Conservation (phyloP, 208 protist species). For the Crithidia fasciculata region DNA sequence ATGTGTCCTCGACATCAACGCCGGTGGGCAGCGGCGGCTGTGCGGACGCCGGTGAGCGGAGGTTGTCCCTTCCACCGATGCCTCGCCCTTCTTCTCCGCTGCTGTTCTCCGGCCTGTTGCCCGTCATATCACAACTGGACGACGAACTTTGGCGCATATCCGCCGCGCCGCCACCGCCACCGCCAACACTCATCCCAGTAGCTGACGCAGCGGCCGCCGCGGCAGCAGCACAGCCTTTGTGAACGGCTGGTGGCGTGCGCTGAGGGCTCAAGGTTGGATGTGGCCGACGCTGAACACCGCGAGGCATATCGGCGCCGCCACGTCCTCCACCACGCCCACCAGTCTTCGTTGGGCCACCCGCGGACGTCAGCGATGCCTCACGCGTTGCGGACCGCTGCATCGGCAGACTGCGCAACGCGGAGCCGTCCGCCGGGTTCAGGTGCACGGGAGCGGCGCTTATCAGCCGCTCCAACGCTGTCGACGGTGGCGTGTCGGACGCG, state of each 20-base stretch:
- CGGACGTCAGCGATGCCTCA: not conserved
- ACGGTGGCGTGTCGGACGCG: not conserved
- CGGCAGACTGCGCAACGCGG: conserved; percentile 35
- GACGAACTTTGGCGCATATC: conserved; percentile 9
- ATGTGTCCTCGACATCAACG: too few species aligned
- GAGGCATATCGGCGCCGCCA: not conserved
- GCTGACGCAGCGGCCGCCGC: not conserved
- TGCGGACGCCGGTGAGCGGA: not conserved
- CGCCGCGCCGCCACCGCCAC: not conserved
- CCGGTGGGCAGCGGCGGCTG: conserved; percentile 13
- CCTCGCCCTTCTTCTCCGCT: conserved; percentile 21
- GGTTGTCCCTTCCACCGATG: not conserved
- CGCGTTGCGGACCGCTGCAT: not conserved
- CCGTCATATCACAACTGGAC: conserved; percentile 24
- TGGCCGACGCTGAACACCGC: not conserved
- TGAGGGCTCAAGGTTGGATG: not conserved
- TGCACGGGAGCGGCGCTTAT: conserved; percentile 11
- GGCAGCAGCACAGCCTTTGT: not conserved
- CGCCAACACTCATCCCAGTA: too few species aligned
- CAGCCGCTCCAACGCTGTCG: conserved; percentile 26
- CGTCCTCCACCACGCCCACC: not conserved
- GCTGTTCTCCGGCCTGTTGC: conserved; percentile 15
- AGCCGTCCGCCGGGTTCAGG: conserved; percentile 45
- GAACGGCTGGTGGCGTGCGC: not conserved
- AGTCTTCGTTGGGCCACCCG: not conserved